Evolutionary conservation across 73 alveolate genomes (phyloP), one percentile per base, ranked within the genome.

Genomic region (Paramecium pentaurelia): DNA sequence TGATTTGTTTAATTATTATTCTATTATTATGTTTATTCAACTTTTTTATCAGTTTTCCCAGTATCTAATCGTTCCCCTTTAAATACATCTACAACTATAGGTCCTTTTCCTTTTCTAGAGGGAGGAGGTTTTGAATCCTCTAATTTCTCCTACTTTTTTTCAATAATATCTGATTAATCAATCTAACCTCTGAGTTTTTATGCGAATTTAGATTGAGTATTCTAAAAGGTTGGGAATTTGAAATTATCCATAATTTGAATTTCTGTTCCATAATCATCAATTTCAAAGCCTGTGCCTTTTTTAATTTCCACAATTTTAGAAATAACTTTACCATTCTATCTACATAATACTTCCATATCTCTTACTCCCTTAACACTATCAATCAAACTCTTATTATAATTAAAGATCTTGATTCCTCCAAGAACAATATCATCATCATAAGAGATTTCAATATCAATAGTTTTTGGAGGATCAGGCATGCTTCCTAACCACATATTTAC

Each of bases 401-500:
- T 96, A 95, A 96, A 96, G 10, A 96, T 37, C 49, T 95, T 86
- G 12, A 96, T 18, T 10, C 97, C 98, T 20, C 97, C 97, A 0
- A 95, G 20, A 10, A 89, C 64, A n/a, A 88, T 91, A 34, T 44
- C 73, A 34, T 85, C 84, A 30, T 92, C 89, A 22, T 93, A 59
- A 25, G 83, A 83, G 11, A 96, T 71, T 11, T 89, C 95, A 0
- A 96, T 86, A 47, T 95, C 99, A 16, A 96, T 95, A 11, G 94
- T 44, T 45, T 86, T 71, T 40, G 97, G 97, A 27, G 95, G 98
- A 64, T 80, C 92, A 16, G 99, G 99, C 93, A 96, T 68, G 40
- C 94, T 86, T 2, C 97, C 97, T 6, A 95, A 42, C 98, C 99
- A 96, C 99, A 96, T 96, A 38, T 95, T 92, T 22, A 92, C 73